phyloP scores from a whole-genome alignment of 2,329 filamentous ascomycete species.

The Fusarium gaditjirri region DNA sequence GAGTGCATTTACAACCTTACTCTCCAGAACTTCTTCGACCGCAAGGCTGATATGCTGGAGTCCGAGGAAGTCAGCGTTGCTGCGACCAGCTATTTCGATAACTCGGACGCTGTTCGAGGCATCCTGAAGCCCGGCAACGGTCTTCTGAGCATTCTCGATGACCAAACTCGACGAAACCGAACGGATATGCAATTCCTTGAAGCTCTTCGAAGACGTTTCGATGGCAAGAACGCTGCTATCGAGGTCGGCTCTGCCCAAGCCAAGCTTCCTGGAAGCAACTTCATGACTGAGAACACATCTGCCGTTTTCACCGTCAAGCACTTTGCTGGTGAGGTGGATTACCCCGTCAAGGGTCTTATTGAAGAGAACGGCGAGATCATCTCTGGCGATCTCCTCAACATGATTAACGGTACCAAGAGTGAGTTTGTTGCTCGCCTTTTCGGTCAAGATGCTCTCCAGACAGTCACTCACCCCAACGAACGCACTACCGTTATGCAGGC shows the following conservation, averaged over 20 bases:
- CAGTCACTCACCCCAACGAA: conserved; percentile 92
- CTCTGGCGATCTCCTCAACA: conserved; percentile 93
- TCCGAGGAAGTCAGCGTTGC: conserved; percentile 91
- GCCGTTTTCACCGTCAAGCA: conserved; percentile 92
- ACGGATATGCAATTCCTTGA: conserved; percentile 92
- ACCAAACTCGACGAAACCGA: conserved; percentile 90
- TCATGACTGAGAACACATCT: conserved; percentile 81
- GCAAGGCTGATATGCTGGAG: conserved; percentile 91
- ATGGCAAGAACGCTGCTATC: conserved; percentile 93
- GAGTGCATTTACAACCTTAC: conserved; percentile 94
- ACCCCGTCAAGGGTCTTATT: conserved; percentile 84
- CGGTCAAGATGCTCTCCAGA: conserved; percentile 94
- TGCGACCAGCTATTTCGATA: conserved; percentile 97
- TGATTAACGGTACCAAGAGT: conserved; percentile 88
- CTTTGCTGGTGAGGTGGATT: conserved; percentile 96
- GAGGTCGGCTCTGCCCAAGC: conserved; percentile 78
- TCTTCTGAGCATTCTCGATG: conserved; percentile 91
- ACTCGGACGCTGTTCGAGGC: conserved; percentile 91
- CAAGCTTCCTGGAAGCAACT: conserved; percentile 87
- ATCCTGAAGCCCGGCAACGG: conserved; percentile 93
- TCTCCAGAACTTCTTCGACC: conserved; percentile 94
- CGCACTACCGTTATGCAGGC: conserved; percentile 93
- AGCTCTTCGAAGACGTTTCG: conserved; percentile 90
- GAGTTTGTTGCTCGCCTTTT: conserved; percentile 91
- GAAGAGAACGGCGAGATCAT: conserved; percentile 98